A percentile compares a stretch with the other conserved stretches of the same genome.
phyloP scores from a whole-genome alignment of 768 basidiomycete species.

The Fomitopsis serialis region DNA sequence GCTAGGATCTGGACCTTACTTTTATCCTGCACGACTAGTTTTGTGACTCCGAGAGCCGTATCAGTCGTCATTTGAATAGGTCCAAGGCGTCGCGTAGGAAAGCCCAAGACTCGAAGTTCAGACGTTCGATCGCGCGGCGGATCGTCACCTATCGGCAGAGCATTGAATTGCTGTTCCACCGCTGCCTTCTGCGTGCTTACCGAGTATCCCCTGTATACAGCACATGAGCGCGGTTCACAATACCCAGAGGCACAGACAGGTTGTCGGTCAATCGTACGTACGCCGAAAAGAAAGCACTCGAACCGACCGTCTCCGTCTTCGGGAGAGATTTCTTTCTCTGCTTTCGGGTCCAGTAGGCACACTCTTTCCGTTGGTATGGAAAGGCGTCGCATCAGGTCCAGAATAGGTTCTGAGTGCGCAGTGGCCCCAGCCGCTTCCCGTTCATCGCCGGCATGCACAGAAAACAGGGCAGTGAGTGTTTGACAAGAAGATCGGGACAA shows the following conservation, averaged over 20 bases:
- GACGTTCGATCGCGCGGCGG: constrained; percentile 91
- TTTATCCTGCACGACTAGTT: constrained; percentile 71
- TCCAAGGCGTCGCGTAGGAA: constrained; percentile 81
- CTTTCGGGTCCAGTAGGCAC: constrained; percentile 93
- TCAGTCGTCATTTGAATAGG: constrained; percentile 97
- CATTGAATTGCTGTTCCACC: neutral
- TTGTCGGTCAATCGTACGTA: constrained; percentile 27
- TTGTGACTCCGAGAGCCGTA: constrained; percentile 90
- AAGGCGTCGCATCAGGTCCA: constrained; percentile 50
- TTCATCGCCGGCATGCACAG: constrained; percentile 5
- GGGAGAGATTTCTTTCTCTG: constrained; percentile 60
- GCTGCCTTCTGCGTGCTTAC: constrained; percentile 21
- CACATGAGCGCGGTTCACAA: neutral
- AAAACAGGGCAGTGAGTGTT: constrained; percentile 39
- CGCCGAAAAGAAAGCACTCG: constrained; percentile 89
- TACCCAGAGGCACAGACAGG: too few relatives aligned
- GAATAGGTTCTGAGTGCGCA: constrained; percentile 50
- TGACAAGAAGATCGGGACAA: constrained; percentile 67
- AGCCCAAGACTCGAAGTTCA: constrained; percentile 82
- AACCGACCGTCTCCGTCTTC: constrained; percentile 74
- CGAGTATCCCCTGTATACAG: constrained; percentile 50
- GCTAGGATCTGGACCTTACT: constrained; percentile 28
- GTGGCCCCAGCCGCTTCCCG: constrained; percentile 19
- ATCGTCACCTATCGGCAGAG: constrained; percentile 67
- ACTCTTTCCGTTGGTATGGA: constrained; percentile 50